Evolutionary conservation across 1,139 yeast genomes (phyloP), one percentile per base, ranked within the genome.

Genomic region (Blastobotrys petasosporus): DNA sequence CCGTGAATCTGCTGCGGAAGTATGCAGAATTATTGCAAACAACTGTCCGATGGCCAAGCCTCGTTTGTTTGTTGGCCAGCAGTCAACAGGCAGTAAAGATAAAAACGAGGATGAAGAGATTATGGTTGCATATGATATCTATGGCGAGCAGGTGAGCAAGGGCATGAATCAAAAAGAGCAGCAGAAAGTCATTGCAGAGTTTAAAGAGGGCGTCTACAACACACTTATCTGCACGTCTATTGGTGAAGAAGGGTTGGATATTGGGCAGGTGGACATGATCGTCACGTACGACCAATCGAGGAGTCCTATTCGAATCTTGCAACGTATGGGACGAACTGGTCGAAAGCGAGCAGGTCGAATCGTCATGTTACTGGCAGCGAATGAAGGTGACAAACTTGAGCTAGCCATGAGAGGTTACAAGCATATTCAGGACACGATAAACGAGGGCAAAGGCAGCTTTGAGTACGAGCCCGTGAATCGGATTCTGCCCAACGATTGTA

Each of bases 161-260:
- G 70, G 70, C 5, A 70, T 70, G 75, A 54, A 61, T 2, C 75
- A 71, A 39, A 69, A 70, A 51, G 64, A 62, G 38, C 75, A 70
- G 48, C 68, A 65, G 39, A 81, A 82, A 49, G 75, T 86, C 9
- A 83, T 94, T 38, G 74, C 74, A 32, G 74, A 80, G 50, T 92
- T 94, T 65, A 85, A 83, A 55, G 56, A 65, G 1, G 96, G 95
- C 5, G 69, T 65, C 1, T 77, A 77, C 58, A 94, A 92, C 60
- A 80, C 86, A 6, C 69, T 94, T 28, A 95, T 94, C 2, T 97
- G 97, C 5, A 94, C 99, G 0, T 88, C 97, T 0, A 92, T 94
- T 61, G 99, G 97, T 39, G 99, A 94, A 63, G 99, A 94, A 71
- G 99, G 99, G 44, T 73, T 94, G 51, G 98, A 94, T 70, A 94